Base-by-base conservation (phyloP, 805 yeast genomes). In the Helenozyma baotianmanensis region DNA sequence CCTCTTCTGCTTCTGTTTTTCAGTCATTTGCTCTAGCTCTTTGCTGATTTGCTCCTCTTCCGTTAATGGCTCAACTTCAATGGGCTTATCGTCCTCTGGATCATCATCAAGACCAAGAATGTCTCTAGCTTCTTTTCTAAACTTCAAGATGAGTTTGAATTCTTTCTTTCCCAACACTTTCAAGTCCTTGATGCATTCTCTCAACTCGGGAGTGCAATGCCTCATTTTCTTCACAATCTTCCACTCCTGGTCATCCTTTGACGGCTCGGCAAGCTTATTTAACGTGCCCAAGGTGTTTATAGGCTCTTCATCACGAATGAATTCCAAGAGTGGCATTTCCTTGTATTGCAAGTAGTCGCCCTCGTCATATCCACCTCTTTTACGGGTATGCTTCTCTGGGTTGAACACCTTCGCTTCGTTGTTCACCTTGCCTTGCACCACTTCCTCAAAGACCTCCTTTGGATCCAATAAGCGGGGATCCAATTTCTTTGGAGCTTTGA, bases 341-440 rank as follows among this genome's bases (percentile, higher is more conserved):
- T 87, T 89, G 54, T 76, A 83, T 21, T 76, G 67, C 17, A 73
- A 55, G 50, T 82, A 77, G 51, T 92, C 95, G 31, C 94, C 96
- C 52, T 90, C 97, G 38, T 85, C 97, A 62, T 92, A 92, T 76
- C 99, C 99, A 48, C 82, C 84, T 77, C 98, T 83, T 59, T 78
- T 81, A 63, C 97, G 79, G 36, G 72, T 76, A 61, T 86, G 87
- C 63, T 81, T 79, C 54, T 90, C 97, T 1, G 99, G 99, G 52
- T 92, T 88, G 67, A 79, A 92, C 25, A 92, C 82, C 56, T 89
- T 89, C 12, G 95, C 87, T 62, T 92, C 96, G 56, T 81, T 82
- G 22, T 72, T 81, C 12, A 77, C 78, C 8, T 80, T 80, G 33
- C 73, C 85, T 18, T 50, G 46, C 12, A 79, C 80, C 36, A 92